Percentiles rank a stretch among this genome's conserved stretches.
phyloP scores from a whole-genome alignment of 139 green algal genomes.

The Micractinium conductrix region DNA sequence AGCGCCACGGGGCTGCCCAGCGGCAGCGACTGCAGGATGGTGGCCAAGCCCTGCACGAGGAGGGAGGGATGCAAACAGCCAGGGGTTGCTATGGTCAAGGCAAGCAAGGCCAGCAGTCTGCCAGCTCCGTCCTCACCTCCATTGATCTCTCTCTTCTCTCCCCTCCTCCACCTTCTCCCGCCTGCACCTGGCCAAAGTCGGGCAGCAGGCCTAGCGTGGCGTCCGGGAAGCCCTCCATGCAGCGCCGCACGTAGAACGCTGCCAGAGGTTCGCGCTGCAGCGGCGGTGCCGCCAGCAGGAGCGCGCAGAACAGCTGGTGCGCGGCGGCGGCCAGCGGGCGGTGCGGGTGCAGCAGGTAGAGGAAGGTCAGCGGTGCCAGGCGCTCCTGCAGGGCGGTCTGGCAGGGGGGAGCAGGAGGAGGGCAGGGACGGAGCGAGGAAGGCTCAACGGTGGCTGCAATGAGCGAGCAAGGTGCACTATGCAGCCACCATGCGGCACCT shows the following conservation, averaged over 20 bases:
- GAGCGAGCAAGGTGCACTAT: no score
- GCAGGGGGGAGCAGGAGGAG: not conserved
- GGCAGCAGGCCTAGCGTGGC: not conserved
- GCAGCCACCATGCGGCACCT: not conserved
- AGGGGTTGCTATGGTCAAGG: not conserved
- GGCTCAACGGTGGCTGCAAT: not conserved
- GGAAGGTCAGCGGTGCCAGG: slow-evolving; percentile 39
- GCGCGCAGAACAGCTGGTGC: slow-evolving; percentile 44
- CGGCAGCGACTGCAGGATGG: slow-evolving; percentile 33
- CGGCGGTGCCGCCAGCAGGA: slow-evolving; percentile 22
- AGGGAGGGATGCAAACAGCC: not conserved
- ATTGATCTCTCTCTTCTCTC: not conserved
- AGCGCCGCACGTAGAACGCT: slow-evolving; percentile 38
- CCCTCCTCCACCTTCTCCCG: not conserved
- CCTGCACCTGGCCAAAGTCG: not conserved
- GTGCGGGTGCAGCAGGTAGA: slow-evolving; percentile 50
- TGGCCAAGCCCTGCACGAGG: slow-evolving; percentile 29
- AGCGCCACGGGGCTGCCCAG: slow-evolving; percentile 40
- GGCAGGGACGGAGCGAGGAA: no score
- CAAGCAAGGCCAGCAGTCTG: not conserved
- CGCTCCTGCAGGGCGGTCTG: slow-evolving; percentile 7
- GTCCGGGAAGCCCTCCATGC: slow-evolving; percentile 44
- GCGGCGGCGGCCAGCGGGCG: slow-evolving; percentile 25
- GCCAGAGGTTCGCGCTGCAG: slow-evolving; percentile 41
- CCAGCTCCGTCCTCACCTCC: no score